phyloP scores from a whole-genome alignment of 2,329 filamentous ascomycete species.

The Stagonosporopsis chrysanthemi region DNA sequence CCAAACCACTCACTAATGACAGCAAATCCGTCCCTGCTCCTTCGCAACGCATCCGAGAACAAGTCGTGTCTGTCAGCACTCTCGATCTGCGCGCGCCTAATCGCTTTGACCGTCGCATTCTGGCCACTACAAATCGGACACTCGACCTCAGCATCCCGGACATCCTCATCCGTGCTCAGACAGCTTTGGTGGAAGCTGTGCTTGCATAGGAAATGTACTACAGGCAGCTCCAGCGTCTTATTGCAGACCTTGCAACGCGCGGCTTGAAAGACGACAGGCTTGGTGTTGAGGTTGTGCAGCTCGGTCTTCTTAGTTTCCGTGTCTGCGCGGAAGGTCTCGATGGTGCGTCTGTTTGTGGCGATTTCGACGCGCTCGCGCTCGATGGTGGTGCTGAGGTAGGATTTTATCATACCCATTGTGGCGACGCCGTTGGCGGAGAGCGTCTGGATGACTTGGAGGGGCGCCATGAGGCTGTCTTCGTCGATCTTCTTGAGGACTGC shows the following conservation, averaged over 20 bases:
- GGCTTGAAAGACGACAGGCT: conserved; percentile 88
- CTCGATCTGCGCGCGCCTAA: conserved; percentile 85
- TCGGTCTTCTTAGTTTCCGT: conserved; percentile 81
- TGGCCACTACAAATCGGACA: conserved; percentile 85
- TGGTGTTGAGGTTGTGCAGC: conserved; percentile 76
- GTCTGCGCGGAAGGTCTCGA: conserved; percentile 82
- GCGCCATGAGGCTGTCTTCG: conserved; percentile 89
- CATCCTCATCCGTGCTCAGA: conserved; percentile 70
- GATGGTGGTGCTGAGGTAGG: conserved; percentile 88
- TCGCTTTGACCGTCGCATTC: conserved; percentile 88
- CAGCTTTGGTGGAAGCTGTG: conserved; percentile 96
- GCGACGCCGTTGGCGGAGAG: conserved; percentile 81
- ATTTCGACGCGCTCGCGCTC: conserved; percentile 89
- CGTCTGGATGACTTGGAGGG: conserved; percentile 94
- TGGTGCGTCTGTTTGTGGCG: conserved; percentile 78
- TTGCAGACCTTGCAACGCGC: conserved; percentile 87
- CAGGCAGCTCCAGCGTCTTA: conserved; percentile 80
- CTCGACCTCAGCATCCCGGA: conserved; percentile 71
- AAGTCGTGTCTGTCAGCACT: conserved; percentile 86
- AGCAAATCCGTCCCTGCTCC: conserved; percentile 84
- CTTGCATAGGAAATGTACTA: conserved; percentile 95
- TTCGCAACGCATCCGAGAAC: conserved; percentile 80
- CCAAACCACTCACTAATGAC: conserved; percentile 96
- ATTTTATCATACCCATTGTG: conserved; percentile 97
- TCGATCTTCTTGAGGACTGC: conserved; percentile 85